phyloP scores from a whole-genome alignment of 805 yeast species.

The Priceomyces carsonii region DNA sequence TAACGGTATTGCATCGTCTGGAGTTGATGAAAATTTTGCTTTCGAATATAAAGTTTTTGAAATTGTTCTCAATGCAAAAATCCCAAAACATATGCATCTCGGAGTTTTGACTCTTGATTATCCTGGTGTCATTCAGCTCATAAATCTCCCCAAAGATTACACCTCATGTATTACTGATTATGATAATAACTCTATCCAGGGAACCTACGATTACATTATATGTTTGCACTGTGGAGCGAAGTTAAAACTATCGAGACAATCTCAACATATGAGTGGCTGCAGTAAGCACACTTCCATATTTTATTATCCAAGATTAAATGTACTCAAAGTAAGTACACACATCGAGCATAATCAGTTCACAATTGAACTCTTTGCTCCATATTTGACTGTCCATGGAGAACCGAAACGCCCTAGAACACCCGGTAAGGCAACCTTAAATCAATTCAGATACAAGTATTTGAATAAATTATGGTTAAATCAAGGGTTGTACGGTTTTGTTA shows the following conservation, averaged over 20 bases:
- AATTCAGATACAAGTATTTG: conserved; percentile 54
- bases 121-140: conserved; percentile 55
- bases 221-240: conserved; percentile 38
- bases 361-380: conserved; percentile 59
- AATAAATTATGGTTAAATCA: conserved; percentile 64
- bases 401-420: conserved; percentile 56
- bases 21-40: conserved; percentile 1
- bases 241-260: conserved; percentile 19
- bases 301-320: conserved; percentile 26
- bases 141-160: conserved; percentile 50
- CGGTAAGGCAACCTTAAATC: conserved; percentile 58
- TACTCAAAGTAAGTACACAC: conserved; percentile 22
- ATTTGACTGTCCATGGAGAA: conserved; percentile 75
- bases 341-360: conserved; percentile 25
- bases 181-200: conserved; percentile 11
- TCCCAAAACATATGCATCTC: conserved; percentile 21
- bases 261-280: conserved; percentile 29
- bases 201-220: conserved; percentile 22
- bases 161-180: conserved; percentile 26
- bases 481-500: conserved; percentile 51
- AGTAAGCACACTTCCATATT: conserved; percentile 25
- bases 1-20: conserved; percentile 4
- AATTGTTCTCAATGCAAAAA: conserved; percentile 22
- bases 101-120: conserved; percentile 40
- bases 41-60: conserved; percentile 25